phyloP scores from a whole-genome alignment of 2,329 filamentous ascomycete genomes.

The Lomentospora prolificans region DNA sequence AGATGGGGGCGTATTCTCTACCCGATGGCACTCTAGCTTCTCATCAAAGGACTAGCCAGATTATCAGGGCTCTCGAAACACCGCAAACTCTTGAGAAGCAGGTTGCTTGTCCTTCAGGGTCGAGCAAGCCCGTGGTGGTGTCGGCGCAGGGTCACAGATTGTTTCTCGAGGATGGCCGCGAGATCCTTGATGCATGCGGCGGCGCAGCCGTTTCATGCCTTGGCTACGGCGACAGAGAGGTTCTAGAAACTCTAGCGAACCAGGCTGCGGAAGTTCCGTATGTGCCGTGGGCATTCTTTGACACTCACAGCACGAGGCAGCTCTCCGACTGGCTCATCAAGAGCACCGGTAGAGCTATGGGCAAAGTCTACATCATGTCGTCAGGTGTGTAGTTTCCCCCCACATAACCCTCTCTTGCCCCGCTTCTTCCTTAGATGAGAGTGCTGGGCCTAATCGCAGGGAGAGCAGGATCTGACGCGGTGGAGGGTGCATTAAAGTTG shows the following conservation, averaged over 20 bases:
- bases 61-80: not conserved
- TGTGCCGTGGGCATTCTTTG: conserved; percentile 21
- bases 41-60: not conserved
- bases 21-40: not conserved
- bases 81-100: not conserved
- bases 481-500: conserved; percentile 38
- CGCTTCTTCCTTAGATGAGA: not conserved
- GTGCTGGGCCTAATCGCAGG: not conserved
- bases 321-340: conserved; percentile 17
- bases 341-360: conserved; percentile 19
- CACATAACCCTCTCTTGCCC: not conserved
- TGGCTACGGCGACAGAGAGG: conserved; percentile 54
- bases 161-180: conserved; percentile 29
- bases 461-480: conserved; percentile 39
- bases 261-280: conserved; percentile 51
- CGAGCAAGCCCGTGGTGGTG: not conserved
- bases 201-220: conserved; percentile 66
- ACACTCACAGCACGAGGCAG: conserved; percentile 41
- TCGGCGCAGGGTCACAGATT: conserved; percentile 15
- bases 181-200: conserved; percentile 61
- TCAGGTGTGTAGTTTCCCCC: conserved; percentile 19
- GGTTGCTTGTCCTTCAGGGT: not conserved
- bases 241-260: conserved; percentile 47
- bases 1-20: not conserved
- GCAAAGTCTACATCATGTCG: conserved; percentile 22